phyloP scores from a whole-genome alignment of 495 filamentous ascomycete genomes.

The Neurospora sp. region DNA sequence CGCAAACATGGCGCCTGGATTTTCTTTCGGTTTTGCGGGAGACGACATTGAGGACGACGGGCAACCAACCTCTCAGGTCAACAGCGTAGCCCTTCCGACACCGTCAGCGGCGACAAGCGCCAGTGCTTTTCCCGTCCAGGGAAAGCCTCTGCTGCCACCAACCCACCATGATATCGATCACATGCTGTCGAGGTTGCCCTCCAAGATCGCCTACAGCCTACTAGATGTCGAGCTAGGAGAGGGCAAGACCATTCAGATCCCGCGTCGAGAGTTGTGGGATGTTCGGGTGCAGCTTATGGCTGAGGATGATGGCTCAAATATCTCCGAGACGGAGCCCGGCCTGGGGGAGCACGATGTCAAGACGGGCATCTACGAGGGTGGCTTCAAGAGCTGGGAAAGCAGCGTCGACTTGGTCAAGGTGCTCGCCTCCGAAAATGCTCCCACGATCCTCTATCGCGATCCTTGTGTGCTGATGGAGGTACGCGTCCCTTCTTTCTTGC shows the following conservation, averaged over 20 bases:
- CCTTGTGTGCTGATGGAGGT: slow-evolving; percentile 65
- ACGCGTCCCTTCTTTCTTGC: slow-evolving; percentile 12
- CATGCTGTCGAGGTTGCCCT: slow-evolving; percentile 62
- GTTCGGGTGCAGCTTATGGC: slow-evolving; percentile 90
- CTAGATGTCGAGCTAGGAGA: slow-evolving; percentile 44
- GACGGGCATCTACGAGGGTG: slow-evolving; percentile 88
- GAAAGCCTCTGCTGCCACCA: slow-evolving; percentile 38
- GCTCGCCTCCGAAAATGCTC: slow-evolving; percentile 46
- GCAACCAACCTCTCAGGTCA: slow-evolving; percentile 12
- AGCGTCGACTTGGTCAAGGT: slow-evolving; percentile 75
- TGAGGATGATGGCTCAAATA: slow-evolving; percentile 48
- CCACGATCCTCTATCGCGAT: slow-evolving; percentile 36
- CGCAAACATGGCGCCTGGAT: slow-evolving; percentile 24
- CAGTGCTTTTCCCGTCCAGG: slow-evolving; percentile 36
- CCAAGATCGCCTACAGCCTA: slow-evolving; percentile 63
- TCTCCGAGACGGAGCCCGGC: slow-evolving; percentile 34
- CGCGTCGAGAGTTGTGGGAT: slow-evolving; percentile 85
- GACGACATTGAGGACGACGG: slow-evolving; percentile 72
- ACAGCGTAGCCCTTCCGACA: neutral
- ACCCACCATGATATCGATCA: slow-evolving; percentile 29
- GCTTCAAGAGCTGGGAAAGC: slow-evolving; percentile 99
- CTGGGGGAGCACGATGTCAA: slow-evolving; percentile 77
- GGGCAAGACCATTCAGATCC: slow-evolving; percentile 43
- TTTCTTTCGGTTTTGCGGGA: slow-evolving; percentile 74
- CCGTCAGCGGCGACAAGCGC: slow-evolving; percentile 22